These are phyloP conservation scores for Aspergillus diversus DNA, from an alignment of 495 filamentous ascomycete species.

Conservation along the genomic window DNA sequence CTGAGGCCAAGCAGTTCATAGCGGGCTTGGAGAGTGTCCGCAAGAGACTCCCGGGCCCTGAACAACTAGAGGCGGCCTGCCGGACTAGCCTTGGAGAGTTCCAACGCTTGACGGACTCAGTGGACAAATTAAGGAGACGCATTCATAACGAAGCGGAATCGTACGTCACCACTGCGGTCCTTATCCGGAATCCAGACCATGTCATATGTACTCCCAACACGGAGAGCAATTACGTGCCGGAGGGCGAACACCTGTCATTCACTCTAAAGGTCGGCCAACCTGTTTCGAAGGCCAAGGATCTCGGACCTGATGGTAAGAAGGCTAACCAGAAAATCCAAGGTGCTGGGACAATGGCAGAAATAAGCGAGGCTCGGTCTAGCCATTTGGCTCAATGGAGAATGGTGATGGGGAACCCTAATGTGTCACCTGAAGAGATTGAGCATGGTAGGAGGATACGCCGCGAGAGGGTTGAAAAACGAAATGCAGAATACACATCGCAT, in stretches of 20 bases:
- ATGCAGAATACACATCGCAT: not conserved
- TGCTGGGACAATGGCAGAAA: not conserved
- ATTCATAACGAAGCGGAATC: not conserved
- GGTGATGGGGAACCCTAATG: not conserved
- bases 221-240: not conserved
- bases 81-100: not conserved
- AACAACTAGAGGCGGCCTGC: not conserved
- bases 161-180: not conserved
- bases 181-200: not conserved
- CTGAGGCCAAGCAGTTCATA: not conserved
- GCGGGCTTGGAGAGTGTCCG: not conserved
- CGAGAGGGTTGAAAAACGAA: slow-evolving; percentile 7
- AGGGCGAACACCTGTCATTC: not conserved
- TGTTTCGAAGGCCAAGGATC: not conserved
- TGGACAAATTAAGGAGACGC: not conserved
- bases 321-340: not conserved
- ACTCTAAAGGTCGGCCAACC: not conserved
- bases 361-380: not conserved
- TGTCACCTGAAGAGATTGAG: slow-evolving; percentile 1
- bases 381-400: not conserved
- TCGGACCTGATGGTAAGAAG: not conserved
- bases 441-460: slow-evolving; percentile 2
- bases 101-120: not conserved
- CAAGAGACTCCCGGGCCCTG: not conserved
- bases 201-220: not conserved